These are phyloP conservation scores for Phlegmacium glaucopus DNA, from an alignment of 768 basidiomycete species.

Conservation along the genomic window DNA sequence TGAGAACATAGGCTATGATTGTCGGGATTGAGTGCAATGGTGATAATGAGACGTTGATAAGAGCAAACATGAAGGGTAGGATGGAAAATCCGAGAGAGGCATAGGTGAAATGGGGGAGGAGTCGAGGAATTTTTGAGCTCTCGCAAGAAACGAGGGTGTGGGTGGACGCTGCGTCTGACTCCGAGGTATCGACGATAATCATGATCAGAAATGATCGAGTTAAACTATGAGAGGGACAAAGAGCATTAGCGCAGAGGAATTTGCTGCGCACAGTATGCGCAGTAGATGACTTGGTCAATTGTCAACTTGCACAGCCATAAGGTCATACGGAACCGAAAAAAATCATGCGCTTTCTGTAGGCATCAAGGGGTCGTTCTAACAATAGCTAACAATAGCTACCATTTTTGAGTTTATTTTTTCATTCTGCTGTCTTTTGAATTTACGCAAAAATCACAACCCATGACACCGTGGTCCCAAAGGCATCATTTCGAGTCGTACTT, in stretches of 20 bases:
- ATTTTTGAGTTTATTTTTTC: too few species aligned
- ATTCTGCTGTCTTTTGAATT: too few species aligned
- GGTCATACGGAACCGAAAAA: too few species aligned
- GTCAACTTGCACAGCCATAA: too few species aligned
- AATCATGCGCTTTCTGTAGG: too few species aligned
- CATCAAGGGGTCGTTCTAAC: too few species aligned
- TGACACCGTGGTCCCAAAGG: too few species aligned
- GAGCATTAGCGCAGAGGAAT: constrained; percentile 36
- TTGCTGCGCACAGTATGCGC: constrained; percentile 39
- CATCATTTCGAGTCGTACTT: too few species aligned
- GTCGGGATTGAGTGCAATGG: constrained; percentile 9
- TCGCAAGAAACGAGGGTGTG: constrained; percentile 7
- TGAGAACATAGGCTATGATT: constrained; percentile 10
- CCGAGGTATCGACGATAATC: constrained; percentile 9
- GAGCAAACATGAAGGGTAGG: constrained; percentile 8
- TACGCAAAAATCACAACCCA: too few species aligned
- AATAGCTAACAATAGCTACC: too few species aligned
- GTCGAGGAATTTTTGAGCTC: constrained; percentile 6
- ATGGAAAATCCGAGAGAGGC: constrained; percentile 8
- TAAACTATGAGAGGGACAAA: background rate
- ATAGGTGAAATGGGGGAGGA: constrained; percentile 10
- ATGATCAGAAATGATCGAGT: constrained; percentile 1
- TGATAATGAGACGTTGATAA: constrained; percentile 8
- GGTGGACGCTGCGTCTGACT: constrained; percentile 10
- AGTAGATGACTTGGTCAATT: too few species aligned